Evolutionary conservation across 2,329 filamentous ascomycete genomes (phyloP), one percentile per base, ranked within the genome.

Genomic region (Paecilomyces niveus): DNA sequence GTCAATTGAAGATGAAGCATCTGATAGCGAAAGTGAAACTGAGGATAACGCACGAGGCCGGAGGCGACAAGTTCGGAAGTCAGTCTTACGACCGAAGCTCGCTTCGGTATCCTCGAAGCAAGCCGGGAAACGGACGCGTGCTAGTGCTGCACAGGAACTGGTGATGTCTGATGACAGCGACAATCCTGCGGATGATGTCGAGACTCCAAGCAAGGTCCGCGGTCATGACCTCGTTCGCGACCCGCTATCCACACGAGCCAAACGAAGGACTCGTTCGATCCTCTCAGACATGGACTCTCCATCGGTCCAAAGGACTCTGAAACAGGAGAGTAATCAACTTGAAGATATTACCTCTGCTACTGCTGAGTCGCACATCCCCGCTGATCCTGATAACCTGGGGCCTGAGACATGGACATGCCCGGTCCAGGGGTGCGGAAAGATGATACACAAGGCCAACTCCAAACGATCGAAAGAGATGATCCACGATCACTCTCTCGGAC

Each of bases 11-110:
- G 70, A 68, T n/a, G 67, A 67, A 29, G 68, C 71, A 6, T 73
- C 72, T 33, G 66, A 65, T 9, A 66, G 74, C 49, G 69, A 70
- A 32, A 66, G 65, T 6, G 67, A 72, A 6, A 60, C 63, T 11
- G 63, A 68, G 35, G 65, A 67, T 53, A 59, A 67, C 26, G 62
- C 65, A 33, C 63, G 63, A 51, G 61, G 59, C 13, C 62, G 66
- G 54, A 65, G 66, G 59, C 65, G 68, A 32, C 66, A 72, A 57
- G 69, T 70, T 33, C 71, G 71, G 57, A 78, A 77, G 63, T 79
- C 77, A 1, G 73, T 79, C 2, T 68, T 79, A 11, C 75, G 77
- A 6, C 77, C 77, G 1, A 78, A 76, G 56, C 57, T 68, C n/a
- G 70, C 66, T 56, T 67, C 71, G 3, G 63, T 73, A 18, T 76